Evolutionary conservation across 1,139 yeast species (phyloP).

Genomic region (Blastobotrys buckinghamii): DNA sequence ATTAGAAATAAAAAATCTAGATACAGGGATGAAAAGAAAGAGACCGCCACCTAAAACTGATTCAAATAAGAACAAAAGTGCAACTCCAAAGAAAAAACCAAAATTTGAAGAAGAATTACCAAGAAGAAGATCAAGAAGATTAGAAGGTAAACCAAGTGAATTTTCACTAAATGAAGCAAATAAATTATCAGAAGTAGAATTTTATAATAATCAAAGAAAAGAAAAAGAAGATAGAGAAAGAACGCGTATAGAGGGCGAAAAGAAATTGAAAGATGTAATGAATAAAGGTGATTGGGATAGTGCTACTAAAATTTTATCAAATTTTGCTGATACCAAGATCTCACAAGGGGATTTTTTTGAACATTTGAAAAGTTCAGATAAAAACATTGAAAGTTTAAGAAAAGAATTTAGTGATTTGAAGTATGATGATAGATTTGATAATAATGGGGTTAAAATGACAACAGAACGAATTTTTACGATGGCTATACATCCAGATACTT

Average conservation of each 20-base stretch:
- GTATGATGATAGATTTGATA: slow-evolving; percentile 53
- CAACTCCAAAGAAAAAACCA: slow-evolving; percentile 14
- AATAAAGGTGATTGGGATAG: slow-evolving; percentile 33
- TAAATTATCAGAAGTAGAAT: slow-evolving; percentile 9
- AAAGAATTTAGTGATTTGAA: slow-evolving; percentile 47
- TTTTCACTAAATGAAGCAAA: slow-evolving; percentile 18
- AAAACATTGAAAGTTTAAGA: slow-evolving; percentile 30
- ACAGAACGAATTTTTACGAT: slow-evolving; percentile 69
- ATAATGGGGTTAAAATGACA: slow-evolving; percentile 66
- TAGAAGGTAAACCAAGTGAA: slow-evolving; percentile 32
- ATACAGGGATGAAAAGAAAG: slow-evolving; percentile 20
- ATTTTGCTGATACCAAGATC: slow-evolving; percentile 42
- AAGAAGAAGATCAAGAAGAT: slow-evolving; percentile 31
- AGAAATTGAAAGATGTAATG: slow-evolving; percentile 29
- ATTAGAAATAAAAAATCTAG: slow-evolving; percentile 28
- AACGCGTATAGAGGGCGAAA: slow-evolving; percentile 32
- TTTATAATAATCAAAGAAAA: slow-evolving; percentile 32
- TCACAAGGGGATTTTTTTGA: slow-evolving; percentile 81
- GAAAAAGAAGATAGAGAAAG: slow-evolving; percentile 18
- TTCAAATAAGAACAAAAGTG: too few species aligned
- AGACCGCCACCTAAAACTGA: background rate
- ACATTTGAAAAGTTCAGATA: slow-evolving; percentile 31
- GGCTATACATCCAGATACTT: slow-evolving; percentile 65
- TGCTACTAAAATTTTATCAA: slow-evolving; percentile 27
- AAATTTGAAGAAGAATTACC: slow-evolving; percentile 19